Evolutionary conservation across 2,329 filamentous ascomycete species (phyloP).

Genomic region (Aspergillus terreus): DNA sequence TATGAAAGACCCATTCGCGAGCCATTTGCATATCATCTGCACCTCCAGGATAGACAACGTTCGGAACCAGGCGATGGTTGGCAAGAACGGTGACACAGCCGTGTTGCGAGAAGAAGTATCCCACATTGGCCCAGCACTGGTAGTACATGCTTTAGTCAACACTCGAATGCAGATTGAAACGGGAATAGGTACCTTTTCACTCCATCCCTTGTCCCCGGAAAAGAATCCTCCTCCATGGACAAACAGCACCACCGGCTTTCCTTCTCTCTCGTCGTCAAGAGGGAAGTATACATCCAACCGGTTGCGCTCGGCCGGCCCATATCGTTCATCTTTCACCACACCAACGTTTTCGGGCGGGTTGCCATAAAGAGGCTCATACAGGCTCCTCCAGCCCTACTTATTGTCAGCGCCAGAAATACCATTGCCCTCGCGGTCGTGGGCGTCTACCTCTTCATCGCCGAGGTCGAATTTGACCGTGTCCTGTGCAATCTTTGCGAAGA

Average conservation of each 20-base stretch:
- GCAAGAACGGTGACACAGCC: slow-evolving; percentile 1
- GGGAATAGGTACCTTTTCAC: slow-evolving; percentile 1
- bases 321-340: not conserved
- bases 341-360: not conserved
- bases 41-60: slow-evolving; percentile 6
- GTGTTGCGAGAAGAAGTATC: slow-evolving; percentile 2
- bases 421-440: not conserved
- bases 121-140: slow-evolving; percentile 4
- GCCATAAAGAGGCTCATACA: not conserved
- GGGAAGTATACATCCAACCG: slow-evolving; percentile 1
- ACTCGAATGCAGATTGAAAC: not conserved
- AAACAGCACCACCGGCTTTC: slow-evolving; percentile 1
- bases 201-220: slow-evolving; percentile 7
- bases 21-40: slow-evolving; percentile 5
- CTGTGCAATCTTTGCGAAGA: slow-evolving; percentile 2
- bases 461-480: slow-evolving; percentile 3
- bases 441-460: slow-evolving; percentile 3
- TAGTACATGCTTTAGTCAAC: not conserved
- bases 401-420: not conserved
- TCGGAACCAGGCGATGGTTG: slow-evolving; percentile 6
- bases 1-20: slow-evolving; percentile 7
- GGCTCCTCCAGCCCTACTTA: not conserved
- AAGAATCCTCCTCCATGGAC: slow-evolving; percentile 7
- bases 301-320: slow-evolving; percentile 5
- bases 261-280: not conserved